Percentiles rank a stretch among this genome's conserved stretches.
These are phyloP conservation scores for Trametes polyzona DNA, from an alignment of 1,284 basidiomycete species.

Conservation along the genomic window DNA sequence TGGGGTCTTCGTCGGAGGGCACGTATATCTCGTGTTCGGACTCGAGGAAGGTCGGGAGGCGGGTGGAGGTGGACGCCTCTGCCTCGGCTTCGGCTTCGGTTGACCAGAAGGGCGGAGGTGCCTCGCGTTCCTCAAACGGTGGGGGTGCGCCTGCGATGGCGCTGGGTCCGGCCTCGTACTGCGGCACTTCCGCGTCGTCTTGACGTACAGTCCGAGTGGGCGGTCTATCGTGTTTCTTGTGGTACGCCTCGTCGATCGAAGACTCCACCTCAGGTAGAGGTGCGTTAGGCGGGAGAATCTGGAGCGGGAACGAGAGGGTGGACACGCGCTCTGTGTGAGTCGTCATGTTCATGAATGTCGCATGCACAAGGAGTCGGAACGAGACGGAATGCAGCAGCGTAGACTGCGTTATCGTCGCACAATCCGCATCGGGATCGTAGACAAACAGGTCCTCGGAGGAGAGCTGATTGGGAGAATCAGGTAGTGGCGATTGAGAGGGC, in stretches of 20 bases:
- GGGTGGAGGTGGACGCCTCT: conserved; percentile 60
- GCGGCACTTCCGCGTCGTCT: conserved; percentile 69
- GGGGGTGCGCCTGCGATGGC: conserved; percentile 68
- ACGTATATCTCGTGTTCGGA: conserved; percentile 74
- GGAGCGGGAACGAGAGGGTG: conserved; percentile 65
- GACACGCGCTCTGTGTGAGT: conserved; percentile 66
- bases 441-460: conserved; percentile 48
- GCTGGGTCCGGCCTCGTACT: conserved; percentile 77
- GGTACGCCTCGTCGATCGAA: conserved; percentile 72
- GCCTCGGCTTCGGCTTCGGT: conserved; percentile 52
- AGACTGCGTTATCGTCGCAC: conserved; percentile 73
- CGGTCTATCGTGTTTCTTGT: conserved; percentile 83
- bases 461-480: conserved; percentile 44
- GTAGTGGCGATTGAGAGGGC: conserved; percentile 52
- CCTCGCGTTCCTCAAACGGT: conserved; percentile 80
- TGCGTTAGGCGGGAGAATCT: conserved; percentile 71
- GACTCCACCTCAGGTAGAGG: conserved; percentile 74
- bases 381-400: conserved; percentile 74
- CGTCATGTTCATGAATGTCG: conserved; percentile 72
- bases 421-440: conserved; percentile 60
- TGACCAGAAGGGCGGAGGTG: conserved; percentile 77
- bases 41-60: conserved; percentile 70
- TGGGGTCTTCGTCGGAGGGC: conserved; percentile 48
- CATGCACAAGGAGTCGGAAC: conserved; percentile 65
- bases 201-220: conserved; percentile 68